Conservation (phyloP, 2,329 filamentous ascomycete species). For the Pseudogymnoascus sp. region DNA sequence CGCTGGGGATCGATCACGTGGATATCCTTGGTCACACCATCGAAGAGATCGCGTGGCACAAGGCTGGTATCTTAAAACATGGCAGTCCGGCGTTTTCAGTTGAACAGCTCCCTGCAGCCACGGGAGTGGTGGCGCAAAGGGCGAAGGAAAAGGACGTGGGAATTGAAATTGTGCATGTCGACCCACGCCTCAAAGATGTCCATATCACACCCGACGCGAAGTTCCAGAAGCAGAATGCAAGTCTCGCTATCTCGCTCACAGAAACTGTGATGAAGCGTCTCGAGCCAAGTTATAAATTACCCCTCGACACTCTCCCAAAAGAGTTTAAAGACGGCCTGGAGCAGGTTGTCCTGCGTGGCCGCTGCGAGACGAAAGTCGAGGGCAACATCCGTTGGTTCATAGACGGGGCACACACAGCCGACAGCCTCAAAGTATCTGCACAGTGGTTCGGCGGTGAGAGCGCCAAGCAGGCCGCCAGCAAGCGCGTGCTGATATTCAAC, state of each 20-base stretch:
- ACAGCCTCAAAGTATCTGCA: slow-evolving; percentile 75
- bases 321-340: slow-evolving; percentile 52
- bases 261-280: background rate
- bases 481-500: slow-evolving; percentile 68
- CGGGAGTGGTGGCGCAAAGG: slow-evolving; percentile 38
- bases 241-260: slow-evolving; percentile 47
- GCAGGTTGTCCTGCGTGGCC: slow-evolving; percentile 65
- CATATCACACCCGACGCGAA: slow-evolving; percentile 37
- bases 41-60: slow-evolving; percentile 64
- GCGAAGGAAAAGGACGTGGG: slow-evolving; percentile 29
- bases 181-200: slow-evolving; percentile 22
- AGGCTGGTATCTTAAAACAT: slow-evolving; percentile 60
- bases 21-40: slow-evolving; percentile 53
- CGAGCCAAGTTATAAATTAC: slow-evolving; percentile 1
- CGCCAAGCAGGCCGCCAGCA: slow-evolving; percentile 33
- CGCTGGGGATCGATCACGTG: slow-evolving; percentile 63
- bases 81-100: slow-evolving; percentile 50
- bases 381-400: slow-evolving; percentile 70
- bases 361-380: slow-evolving; percentile 57
- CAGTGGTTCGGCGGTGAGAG: slow-evolving; percentile 65
- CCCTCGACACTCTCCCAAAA: slow-evolving; percentile 15
- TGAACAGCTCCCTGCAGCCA: slow-evolving; percentile 39
- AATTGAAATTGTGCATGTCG: slow-evolving; percentile 31
- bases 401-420: slow-evolving; percentile 86
- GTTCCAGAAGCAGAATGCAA: slow-evolving; percentile 52